Percentiles rank a stretch among this genome's conserved stretches.
These are phyloP conservation scores for Anaeromyces robustus DNA, from an alignment of 192 early-diverging fungal genomes.

Conservation along the genomic window DNA sequence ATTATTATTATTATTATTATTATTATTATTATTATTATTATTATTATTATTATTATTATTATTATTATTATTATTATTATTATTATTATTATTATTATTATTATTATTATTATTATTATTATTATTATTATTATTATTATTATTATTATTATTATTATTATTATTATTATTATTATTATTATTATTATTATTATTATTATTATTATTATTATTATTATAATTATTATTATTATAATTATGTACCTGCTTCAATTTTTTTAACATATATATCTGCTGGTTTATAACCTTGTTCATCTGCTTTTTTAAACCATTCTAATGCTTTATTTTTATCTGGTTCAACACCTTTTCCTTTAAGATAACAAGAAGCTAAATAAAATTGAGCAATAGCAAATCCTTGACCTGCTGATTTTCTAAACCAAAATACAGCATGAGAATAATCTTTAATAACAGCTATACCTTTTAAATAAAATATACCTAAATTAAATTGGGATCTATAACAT, in stretches of 20 bases:
- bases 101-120: too few species aligned
- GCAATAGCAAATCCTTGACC: background rate
- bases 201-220: background rate
- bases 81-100: too few species aligned
- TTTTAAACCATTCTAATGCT: background rate
- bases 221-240: background rate
- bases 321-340: background rate
- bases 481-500: background rate
- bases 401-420: background rate
- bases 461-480: background rate
- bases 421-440: background rate
- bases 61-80: too few species aligned
- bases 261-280: background rate
- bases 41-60: too few species aligned
- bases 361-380: background rate
- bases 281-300: background rate
- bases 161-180: too few species aligned
- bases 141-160: too few species aligned
- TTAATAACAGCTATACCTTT: background rate
- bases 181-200: too few species aligned
- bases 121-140: too few species aligned
- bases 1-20: too few species aligned
- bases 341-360: background rate
- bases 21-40: too few species aligned
- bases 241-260: background rate